These are phyloP conservation scores for Ustilago loliicola DNA, from an alignment of 1,284 basidiomycete genomes.

Conservation along the genomic window DNA sequence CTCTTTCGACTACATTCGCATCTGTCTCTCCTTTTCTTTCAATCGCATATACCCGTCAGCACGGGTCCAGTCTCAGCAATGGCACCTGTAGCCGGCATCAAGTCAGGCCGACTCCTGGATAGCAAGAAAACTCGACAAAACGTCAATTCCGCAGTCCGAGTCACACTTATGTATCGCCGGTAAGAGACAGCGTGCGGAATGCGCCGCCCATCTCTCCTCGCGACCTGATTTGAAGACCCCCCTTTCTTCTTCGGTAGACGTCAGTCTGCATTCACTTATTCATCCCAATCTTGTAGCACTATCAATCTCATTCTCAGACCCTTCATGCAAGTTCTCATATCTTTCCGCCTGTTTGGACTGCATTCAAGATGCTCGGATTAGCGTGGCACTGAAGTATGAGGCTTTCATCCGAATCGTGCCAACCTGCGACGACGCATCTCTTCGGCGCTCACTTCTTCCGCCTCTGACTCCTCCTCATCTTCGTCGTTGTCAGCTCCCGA, in stretches of 20 bases:
- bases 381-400: background rate
- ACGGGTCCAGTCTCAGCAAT: background rate
- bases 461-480: slow-evolving; percentile 54
- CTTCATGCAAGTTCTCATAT: background rate
- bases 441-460: slow-evolving; percentile 55
- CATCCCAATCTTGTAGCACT: slow-evolving; percentile 6
- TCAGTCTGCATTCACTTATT: background rate
- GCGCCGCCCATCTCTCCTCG: background rate
- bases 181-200: background rate
- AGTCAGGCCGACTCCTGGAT: background rate
- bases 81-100: slow-evolving; percentile 1
- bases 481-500: slow-evolving; percentile 53
- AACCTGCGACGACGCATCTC: slow-evolving; percentile 57
- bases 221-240: background rate
- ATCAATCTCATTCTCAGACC: background rate
- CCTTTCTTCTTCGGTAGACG: background rate
- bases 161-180: background rate
- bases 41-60: slow-evolving; percentile 44
- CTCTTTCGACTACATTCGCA: background rate
- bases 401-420: slow-evolving; percentile 45
- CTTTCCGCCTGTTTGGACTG: background rate
- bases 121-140: background rate
- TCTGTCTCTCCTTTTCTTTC: background rate
- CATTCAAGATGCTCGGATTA: slow-evolving; percentile 2
- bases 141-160: background rate